Base-by-base conservation (phyloP, 1,284 basidiomycete species). In the Omphalotus olearius region DNA sequence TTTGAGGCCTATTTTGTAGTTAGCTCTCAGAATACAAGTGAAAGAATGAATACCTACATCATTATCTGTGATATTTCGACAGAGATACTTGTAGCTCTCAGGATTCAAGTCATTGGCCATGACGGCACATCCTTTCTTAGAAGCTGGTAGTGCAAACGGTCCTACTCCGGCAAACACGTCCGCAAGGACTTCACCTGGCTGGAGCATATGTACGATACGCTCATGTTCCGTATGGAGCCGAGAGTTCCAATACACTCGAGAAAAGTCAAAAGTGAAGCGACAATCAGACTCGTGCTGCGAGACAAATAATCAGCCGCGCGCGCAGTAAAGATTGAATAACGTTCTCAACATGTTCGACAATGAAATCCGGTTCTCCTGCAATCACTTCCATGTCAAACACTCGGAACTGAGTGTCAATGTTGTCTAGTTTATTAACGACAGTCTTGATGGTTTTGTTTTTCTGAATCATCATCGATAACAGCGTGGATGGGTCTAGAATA, bases 81-180 rank as follows among this genome's bases (percentile, higher is more conserved):
- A 55, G 59, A 98, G 75, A 68, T 88, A 95, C 62, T 86, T 85
- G 13, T 82, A 82, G 57, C 91, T 91, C 39, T 84, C 81, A 1
- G 96, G 95, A 68, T 99, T 99, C 47, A 99, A 71, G 66, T 99
- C 97, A 60, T 98, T 99, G 14, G 91, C 94, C 28, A 95, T 71
- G 0, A 99, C 91, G 4, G 80, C 85, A 60, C 89, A 91, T 1
- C 92, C 91, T 60, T 90, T 91, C 71, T 88, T 95, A 0, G 87
- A 95, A 0, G 94, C 91, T 1, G 97, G 97, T 7, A 99, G 71
- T 1, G 92, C 91, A 66, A 99, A 99, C 0, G 97, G 97, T 0
- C 97, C 97, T 0, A 99, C 95, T 11, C 97, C 97, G 1, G 97
- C 97, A 70, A 99, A 97, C 18, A 92, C 93, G 66, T 99, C 97